A percentile compares a stretch with the other conserved stretches of the same genome.
phyloP scores from a whole-genome alignment of 257 asterid species.

The Eustoma russellianum region DNA sequence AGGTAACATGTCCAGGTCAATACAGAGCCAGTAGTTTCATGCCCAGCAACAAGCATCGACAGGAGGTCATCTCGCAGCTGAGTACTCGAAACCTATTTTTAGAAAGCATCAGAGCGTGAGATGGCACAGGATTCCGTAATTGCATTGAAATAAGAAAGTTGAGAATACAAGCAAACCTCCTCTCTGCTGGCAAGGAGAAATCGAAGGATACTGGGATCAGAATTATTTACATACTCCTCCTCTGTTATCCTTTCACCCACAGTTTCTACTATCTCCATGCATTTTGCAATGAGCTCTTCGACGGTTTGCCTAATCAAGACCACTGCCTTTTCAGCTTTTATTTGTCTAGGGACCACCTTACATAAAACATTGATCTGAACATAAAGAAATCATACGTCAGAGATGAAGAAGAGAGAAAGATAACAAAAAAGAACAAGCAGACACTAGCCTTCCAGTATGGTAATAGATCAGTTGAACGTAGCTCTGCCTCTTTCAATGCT shows the following conservation, averaged over 20 bases:
- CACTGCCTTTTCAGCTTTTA: slow-evolving; percentile 87
- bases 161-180: slow-evolving; percentile 42
- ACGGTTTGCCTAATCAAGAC: slow-evolving; percentile 65
- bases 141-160: slow-evolving; percentile 5
- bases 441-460: slow-evolving; percentile 90
- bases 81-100: slow-evolving; percentile 65
- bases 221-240: slow-evolving; percentile 81
- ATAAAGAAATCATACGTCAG: slow-evolving; percentile 2
- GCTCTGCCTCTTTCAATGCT: slow-evolving; percentile 88
- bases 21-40: slow-evolving; percentile 96
- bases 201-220: slow-evolving; percentile 91
- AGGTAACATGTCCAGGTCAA: slow-evolving; percentile 84
- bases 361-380: slow-evolving; percentile 64
- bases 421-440: slow-evolving; percentile 1
- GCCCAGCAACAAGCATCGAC: slow-evolving; percentile 99
- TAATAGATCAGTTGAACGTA: slow-evolving; percentile 78
- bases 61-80: slow-evolving; percentile 91
- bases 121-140: not conserved
- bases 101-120: slow-evolving; percentile 1
- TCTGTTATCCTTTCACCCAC: slow-evolving; percentile 89
- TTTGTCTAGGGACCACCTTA: slow-evolving; percentile 76
- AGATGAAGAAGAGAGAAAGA: slow-evolving; percentile 7
- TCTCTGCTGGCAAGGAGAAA: slow-evolving; percentile 98
- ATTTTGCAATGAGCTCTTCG: slow-evolving; percentile 74
- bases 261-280: slow-evolving; percentile 75